phyloP scores from a whole-genome alignment of 1,139 yeast genomes.

The Lodderomyces parapsilosis region DNA sequence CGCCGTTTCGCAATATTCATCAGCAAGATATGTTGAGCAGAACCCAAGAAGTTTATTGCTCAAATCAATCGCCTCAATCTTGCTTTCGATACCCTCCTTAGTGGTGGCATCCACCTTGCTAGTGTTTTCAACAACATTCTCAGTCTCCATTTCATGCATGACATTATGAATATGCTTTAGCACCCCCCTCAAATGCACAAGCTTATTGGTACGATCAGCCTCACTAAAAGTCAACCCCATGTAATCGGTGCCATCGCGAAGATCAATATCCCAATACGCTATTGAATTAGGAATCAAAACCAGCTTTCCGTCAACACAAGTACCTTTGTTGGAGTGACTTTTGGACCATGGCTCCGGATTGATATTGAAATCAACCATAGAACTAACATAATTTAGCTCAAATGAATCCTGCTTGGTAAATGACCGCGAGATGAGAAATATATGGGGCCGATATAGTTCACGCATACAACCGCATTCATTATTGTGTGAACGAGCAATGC shows the following conservation, averaged over 20 bases:
- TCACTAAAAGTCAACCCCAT: constrained; percentile 22
- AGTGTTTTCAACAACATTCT: not conserved
- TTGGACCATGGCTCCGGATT: constrained; percentile 19
- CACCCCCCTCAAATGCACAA: constrained; percentile 19
- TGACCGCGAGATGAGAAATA: constrained; percentile 18
- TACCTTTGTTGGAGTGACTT: constrained; percentile 1
- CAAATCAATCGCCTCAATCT: not conserved
- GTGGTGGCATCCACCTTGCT: not conserved
- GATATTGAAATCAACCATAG: constrained; percentile 21
- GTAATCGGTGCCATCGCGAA: constrained; percentile 12
- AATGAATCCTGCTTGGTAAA: constrained; percentile 8
- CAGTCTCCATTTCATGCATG: constrained; percentile 6
- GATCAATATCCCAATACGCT: constrained; percentile 17
- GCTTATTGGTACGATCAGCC: constrained; percentile 20
- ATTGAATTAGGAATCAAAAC: constrained; percentile 23
- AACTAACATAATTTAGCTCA: constrained; percentile 18
- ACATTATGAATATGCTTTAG: constrained; percentile 16
- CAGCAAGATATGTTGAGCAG: constrained; percentile 1
- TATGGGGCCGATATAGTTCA: constrained; percentile 22
- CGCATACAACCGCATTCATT: constrained; percentile 35
- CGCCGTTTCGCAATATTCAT: constrained; percentile 8
- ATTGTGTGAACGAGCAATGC: constrained; percentile 38
- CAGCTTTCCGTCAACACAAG: constrained; percentile 21
- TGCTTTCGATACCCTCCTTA: not conserved
- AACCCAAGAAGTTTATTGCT: not conserved